Evolutionary conservation across 2,329 filamentous ascomycete species (phyloP), one percentile per base, ranked within the genome.

Genomic region (Penicillium sp.): DNA sequence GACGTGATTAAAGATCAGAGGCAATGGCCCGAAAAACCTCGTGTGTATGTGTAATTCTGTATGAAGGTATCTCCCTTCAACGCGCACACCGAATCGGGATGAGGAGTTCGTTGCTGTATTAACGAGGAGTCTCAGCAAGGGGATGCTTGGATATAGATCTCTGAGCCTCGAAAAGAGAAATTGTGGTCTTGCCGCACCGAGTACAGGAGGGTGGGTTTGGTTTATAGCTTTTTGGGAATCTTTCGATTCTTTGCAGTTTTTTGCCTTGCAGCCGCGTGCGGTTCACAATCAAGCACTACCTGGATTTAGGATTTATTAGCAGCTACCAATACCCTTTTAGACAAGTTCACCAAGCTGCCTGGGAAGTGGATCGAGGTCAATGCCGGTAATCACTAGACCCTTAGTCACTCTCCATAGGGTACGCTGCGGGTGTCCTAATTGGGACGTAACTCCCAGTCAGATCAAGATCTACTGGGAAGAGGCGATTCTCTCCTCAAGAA

Each of bases 101-200:
- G 47, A 55, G 52, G 20, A 57, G 56, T 23, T 28, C 47, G 50
- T 53, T 45, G 47, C 47, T 48, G 49, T 58, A 52, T 60, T 58
- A 47, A 59, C 45, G 21, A 59, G 47, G 51, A 57, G 51, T 24
- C 30, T 47, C 60, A 60, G 60, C 60, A 62, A 62, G 60, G 60
- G 60, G 60, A 62, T 16, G 14, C 30, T 52, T 51, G 50, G 47
- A 50, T 54, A 49, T 54, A 47, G 30, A 23, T 30, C 18, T 47
- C 38, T 43, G 40, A 35, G 33, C 42, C 47, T 55, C 43, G 30
- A 51, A 60, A 48, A 54, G 43, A 54, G 45, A 59, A 54, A 46
- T 49, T 5, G 16, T 60, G 42, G n/a, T 52, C 56, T 47, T 51
- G 24, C 49, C 33, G 35, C 43, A 24, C 47, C 23, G 45, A 30